Base-by-base conservation (phyloP, 352 stramenopile genomes). In the Globisporangium okanoganense region DNA sequence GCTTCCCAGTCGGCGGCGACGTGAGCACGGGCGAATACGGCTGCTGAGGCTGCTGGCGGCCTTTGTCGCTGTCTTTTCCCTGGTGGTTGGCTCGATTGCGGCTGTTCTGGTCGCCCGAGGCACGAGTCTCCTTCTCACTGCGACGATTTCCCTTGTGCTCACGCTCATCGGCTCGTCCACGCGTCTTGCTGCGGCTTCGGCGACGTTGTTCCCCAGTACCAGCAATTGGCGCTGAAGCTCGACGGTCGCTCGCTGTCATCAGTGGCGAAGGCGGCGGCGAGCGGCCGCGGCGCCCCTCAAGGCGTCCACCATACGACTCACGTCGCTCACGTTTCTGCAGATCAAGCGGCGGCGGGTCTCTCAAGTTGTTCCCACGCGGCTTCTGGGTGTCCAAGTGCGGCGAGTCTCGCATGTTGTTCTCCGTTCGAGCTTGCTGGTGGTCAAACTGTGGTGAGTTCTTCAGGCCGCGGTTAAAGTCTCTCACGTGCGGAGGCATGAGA, bases 91-190 rank as follows among this genome's bases (percentile, higher is more conserved):
- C 69, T 20, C 62, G 66, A 48, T 70, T 64, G 22, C 59, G 52
- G 43, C 79, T 84, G 8, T 76, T 73, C 24, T 82, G 69, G n/a
- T 62, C 62, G 50, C 65, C 76, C 45, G 31, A 48, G 36, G 60
- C 6, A 68, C 58, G 68, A 38, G 41, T 59, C 25, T 80, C 62
- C 29, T 76, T 64, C 40, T 68, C 67, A 47, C 41, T 62, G 24
- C 61, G 41, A 5, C 59, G 56, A 29, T n/a, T 58, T 14, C 43
- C 48, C 13, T 61, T 61, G 22, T 43, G 52, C 13, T 50, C 27
- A 7, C 49, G 51, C 13, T 61, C 52, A 27, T 56, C 53, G 6
- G 8, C 36, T 20, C 53, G 51, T 22, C 51, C 60, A 3, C 20
- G 56, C n/a, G 45, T 22, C 2, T 60, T 56, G 41, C 59, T 52